A percentile compares a stretch with the other conserved stretches of the same genome.
Conservation (phyloP, 2,329 filamentous ascomycete genomes). For the Alternaria triticina region DNA sequence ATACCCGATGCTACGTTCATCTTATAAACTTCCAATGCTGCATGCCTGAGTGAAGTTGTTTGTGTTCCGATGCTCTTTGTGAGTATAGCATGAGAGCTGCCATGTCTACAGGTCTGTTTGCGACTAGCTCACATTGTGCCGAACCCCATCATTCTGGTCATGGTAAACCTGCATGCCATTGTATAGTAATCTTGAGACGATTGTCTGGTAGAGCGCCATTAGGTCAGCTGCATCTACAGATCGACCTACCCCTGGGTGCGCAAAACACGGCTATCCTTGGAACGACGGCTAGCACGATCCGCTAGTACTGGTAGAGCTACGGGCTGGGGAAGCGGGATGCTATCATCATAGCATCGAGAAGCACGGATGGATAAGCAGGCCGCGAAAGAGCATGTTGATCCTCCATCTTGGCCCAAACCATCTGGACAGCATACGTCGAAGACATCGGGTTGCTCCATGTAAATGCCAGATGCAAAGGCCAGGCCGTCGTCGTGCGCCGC, state of each 20-base stretch:
- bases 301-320: constrained; percentile 1
- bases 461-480: neutral
- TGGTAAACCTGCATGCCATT: neutral
- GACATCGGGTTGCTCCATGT: neutral
- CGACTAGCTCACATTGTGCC: neutral
- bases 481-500: neutral
- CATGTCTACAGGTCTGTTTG: neutral
- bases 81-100: neutral
- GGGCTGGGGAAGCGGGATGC: constrained; percentile 13
- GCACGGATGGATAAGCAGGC: constrained; percentile 1
- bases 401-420: neutral
- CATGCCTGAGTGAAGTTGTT: neutral
- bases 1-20: neutral
- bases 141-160: neutral
- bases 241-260: neutral
- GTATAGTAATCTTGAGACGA: neutral
- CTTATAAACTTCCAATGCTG: neutral
- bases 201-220: neutral
- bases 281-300: neutral
- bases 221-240: neutral
- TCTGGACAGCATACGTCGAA: neutral
- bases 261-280: constrained; percentile 1
- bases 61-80: neutral
- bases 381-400: neutral
- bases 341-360: neutral